Base-by-base conservation (phyloP, 306 rosid genomes). In the Vigna mungo region DNA sequence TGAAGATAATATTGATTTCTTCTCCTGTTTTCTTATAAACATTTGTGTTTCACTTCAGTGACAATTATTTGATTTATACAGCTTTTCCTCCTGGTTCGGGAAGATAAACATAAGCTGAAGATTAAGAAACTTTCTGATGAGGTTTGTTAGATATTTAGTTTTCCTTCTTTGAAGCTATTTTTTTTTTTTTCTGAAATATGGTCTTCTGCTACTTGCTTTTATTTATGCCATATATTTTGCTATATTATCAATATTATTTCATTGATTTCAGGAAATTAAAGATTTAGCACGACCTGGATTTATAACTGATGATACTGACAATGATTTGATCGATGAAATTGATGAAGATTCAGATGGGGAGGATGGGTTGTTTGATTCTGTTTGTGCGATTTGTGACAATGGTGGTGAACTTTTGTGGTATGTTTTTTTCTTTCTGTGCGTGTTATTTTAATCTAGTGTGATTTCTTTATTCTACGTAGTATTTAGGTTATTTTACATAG, bases 331-430 rank as follows among this genome's bases (percentile, higher is more conserved):
- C 54, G 89, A 89, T 55, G 92, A 52, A 68, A 85, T 75, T 60
- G 82, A 5, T 69, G 94, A 87, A 63, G 96, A 89, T 63, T 80
- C 88, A 14, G 85, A 88, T 80, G 89, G 80, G 16, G 92, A 87
- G 47, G 96, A 81, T 7, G 93, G 73, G 2, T 76, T 90, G 76
- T 95, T 88, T 85, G 97, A 92, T 85, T 88, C 89, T 70, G 97
- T 87, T 78, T 95, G 99, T 81, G 87, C 93, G 1, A 37, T 95
- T 78, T 95, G 99, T 88, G 99, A 95, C 71, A 91, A 95, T 72
- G 97, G 99, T 17, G 99, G 99, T 15, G 34, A 76, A 1, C 83
- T 95, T 25, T 53, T 90, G 76, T 87, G 96, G 98, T 94, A 89
- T 53, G 7, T 78, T 11, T 7, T 36, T 74, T 75, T 67, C 46